Evolutionary conservation across 345 rosid genomes (phyloP).

Genomic region (Toxicodendron radicans): DNA sequence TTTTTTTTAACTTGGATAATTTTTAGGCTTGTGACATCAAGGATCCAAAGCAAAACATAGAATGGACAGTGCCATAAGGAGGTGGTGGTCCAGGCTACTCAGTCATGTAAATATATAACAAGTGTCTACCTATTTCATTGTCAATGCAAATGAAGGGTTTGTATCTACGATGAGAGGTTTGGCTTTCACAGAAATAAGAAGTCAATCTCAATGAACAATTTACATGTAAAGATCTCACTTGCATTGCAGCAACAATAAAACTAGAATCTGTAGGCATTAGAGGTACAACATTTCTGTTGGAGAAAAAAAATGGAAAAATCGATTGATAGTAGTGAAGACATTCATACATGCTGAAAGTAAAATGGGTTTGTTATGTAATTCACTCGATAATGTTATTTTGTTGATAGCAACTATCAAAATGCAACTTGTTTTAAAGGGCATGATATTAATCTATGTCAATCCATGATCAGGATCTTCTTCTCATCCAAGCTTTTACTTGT

Average conservation of each 20-base stretch:
- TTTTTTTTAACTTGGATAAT: background rate
- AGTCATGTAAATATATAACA: constrained; percentile 45
- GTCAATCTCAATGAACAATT: background rate
- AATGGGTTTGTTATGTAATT: too few species aligned
- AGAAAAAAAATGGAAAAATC: background rate
- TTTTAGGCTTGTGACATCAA: constrained; percentile 86
- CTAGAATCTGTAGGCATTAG: background rate
- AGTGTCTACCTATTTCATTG: background rate
- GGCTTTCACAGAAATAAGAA: background rate
- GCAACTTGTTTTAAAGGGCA: too few species aligned
- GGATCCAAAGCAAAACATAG: constrained; percentile 91
- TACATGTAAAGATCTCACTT: background rate
- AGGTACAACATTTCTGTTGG: background rate
- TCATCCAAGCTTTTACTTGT: too few species aligned
- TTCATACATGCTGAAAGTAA: too few species aligned
- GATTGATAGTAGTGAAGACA: too few species aligned
- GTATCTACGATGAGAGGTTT: background rate
- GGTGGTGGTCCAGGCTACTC: constrained; percentile 97
- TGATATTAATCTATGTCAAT: too few species aligned
- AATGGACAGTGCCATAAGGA: constrained; percentile 96
- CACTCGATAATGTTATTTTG: too few species aligned
- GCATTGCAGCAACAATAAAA: background rate
- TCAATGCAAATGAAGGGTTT: background rate
- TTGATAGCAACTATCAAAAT: too few species aligned
- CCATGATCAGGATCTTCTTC: too few species aligned